These are phyloP conservation scores for Daldinia concentrica DNA, from an alignment of 495 filamentous ascomycete genomes.

Conservation along the genomic window DNA sequence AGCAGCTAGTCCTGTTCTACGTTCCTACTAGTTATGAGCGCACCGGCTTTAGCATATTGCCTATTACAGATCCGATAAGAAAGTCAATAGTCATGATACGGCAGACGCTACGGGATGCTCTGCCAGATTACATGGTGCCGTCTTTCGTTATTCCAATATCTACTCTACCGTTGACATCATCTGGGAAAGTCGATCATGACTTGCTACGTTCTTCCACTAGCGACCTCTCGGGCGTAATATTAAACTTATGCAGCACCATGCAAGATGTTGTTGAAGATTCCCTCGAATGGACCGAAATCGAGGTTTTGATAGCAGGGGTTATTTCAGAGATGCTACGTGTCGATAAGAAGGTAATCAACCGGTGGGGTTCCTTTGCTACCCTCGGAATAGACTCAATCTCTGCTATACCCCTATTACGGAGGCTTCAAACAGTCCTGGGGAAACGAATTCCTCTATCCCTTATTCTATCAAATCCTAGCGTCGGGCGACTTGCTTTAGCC, in stretches of 20 bases:
- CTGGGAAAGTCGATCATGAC: slow-evolving; percentile 69
- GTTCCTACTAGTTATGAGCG: slow-evolving; percentile 50
- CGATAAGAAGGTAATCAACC: slow-evolving; percentile 64
- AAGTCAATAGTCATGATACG: slow-evolving; percentile 15
- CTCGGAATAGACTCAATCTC: slow-evolving; percentile 85
- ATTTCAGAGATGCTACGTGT: slow-evolving; percentile 55
- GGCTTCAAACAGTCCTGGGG: slow-evolving; percentile 54
- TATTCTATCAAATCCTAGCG: slow-evolving; percentile 69
- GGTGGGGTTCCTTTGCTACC: slow-evolving; percentile 56
- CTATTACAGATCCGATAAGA: slow-evolving; percentile 35
- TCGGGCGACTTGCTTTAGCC: slow-evolving; percentile 61
- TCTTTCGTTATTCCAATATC: slow-evolving; percentile 72
- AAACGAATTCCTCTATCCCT: slow-evolving; percentile 64
- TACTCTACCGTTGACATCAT: slow-evolving; percentile 67
- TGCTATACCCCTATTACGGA: slow-evolving; percentile 71
- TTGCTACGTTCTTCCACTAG: slow-evolving; percentile 49
- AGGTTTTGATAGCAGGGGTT: slow-evolving; percentile 60
- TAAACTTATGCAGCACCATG: slow-evolving; percentile 36
- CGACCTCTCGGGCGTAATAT: slow-evolving; percentile 12
- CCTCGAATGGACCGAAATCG: slow-evolving; percentile 60
- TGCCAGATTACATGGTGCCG: slow-evolving; percentile 77
- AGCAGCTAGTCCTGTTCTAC: slow-evolving; percentile 68
- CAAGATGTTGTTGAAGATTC: slow-evolving; percentile 43
- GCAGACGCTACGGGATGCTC: slow-evolving; percentile 23
- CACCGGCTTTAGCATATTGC: slow-evolving; percentile 36